A percentile compares a stretch with the other conserved stretches of the same genome.
phyloP scores from a whole-genome alignment of 2,329 filamentous ascomycete species.

The Aureobasidium sp. region DNA sequence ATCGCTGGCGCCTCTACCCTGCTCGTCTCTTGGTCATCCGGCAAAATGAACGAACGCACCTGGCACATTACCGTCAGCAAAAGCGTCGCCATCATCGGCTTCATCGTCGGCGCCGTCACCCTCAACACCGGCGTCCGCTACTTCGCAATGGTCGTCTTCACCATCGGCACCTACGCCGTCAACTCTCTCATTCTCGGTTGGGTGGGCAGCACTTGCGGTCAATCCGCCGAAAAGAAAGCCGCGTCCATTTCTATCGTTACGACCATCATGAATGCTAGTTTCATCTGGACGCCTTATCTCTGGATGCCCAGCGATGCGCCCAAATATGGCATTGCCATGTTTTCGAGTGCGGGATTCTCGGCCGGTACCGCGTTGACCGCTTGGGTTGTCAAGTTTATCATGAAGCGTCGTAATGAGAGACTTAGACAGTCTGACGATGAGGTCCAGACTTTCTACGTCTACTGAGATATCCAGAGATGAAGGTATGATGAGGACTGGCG shows the following conservation, averaged over 20 bases:
- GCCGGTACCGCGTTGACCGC: conserved; percentile 39
- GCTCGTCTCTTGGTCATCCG: conserved; percentile 30
- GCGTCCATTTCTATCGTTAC: conserved; percentile 45
- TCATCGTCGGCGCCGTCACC: conserved; percentile 31
- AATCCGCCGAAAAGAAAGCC: conserved; percentile 46
- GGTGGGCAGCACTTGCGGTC: conserved; percentile 39
- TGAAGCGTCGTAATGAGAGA: conserved; percentile 39
- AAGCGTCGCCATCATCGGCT: conserved; percentile 32
- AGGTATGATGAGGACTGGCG: not conserved
- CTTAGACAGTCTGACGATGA: conserved; percentile 27
- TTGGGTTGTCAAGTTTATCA: conserved; percentile 38
- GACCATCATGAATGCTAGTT: conserved; percentile 42
- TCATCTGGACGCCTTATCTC: conserved; percentile 47
- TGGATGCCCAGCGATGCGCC: conserved; percentile 43
- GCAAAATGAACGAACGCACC: conserved; percentile 34
- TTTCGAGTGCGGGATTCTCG: conserved; percentile 38
- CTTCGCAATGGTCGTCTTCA: conserved; percentile 26
- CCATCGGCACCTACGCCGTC: conserved; percentile 37
- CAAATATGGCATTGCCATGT: conserved; percentile 40
- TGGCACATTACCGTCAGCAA: conserved; percentile 36
- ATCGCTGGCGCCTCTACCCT: conserved; percentile 28
- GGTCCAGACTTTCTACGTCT: conserved; percentile 25
- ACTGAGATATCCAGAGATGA: conserved; percentile 19
- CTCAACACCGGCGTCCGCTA: conserved; percentile 31
- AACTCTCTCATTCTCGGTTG: conserved; percentile 44